Percentiles rank a stretch among this genome's conserved stretches.
phyloP scores from a whole-genome alignment of 208 protist species.

The Acanthamoeba castellanii region DNA sequence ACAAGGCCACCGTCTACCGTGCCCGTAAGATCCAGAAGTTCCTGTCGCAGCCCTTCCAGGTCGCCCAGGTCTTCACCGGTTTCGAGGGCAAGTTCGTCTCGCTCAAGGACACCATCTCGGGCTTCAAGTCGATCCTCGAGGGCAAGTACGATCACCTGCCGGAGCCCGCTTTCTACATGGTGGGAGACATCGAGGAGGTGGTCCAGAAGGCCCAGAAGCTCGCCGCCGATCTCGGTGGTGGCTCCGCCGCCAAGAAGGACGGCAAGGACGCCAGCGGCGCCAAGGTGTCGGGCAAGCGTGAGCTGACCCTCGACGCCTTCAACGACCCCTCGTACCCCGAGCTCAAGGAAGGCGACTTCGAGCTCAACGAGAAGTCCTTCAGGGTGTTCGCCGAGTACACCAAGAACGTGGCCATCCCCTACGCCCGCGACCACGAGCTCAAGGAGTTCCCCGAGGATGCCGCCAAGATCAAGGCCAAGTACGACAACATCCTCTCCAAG shows the following conservation, averaged over 20 bases:
- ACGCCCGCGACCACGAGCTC: conserved; percentile 15
- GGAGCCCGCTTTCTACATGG: conserved; percentile 99
- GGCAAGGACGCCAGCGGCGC: background rate
- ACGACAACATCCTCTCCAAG: conserved; percentile 56
- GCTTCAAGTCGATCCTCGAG: conserved; percentile 95
- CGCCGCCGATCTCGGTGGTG: conserved; percentile 52
- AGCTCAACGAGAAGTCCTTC: conserved; percentile 60
- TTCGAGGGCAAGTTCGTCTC: conserved; percentile 96
- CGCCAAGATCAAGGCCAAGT: conserved; percentile 41
- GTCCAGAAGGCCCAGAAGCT: conserved; percentile 93
- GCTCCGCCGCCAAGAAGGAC: conserved; percentile 1
- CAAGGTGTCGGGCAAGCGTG: conserved; percentile 18
- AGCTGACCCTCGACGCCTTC: conserved; percentile 38
- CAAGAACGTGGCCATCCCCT: conserved; percentile 57
- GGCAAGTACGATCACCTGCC: conserved; percentile 97
- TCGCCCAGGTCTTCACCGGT: conserved; percentile 98
- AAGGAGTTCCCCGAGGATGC: conserved; percentile 43
- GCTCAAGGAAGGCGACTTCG: conserved; percentile 5
- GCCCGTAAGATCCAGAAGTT: conserved; percentile 97
- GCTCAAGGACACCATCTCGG: conserved; percentile 95
- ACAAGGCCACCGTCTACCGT: conserved; percentile 97
- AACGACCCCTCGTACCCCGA: conserved; percentile 14
- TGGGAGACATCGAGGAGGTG: conserved; percentile 95
- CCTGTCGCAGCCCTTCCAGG: conserved; percentile 98
- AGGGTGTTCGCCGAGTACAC: conserved; percentile 43